Evolutionary conservation across 2,329 filamentous ascomycete genomes (phyloP).

Genomic region (Calonectria pseudoreteaudii): DNA sequence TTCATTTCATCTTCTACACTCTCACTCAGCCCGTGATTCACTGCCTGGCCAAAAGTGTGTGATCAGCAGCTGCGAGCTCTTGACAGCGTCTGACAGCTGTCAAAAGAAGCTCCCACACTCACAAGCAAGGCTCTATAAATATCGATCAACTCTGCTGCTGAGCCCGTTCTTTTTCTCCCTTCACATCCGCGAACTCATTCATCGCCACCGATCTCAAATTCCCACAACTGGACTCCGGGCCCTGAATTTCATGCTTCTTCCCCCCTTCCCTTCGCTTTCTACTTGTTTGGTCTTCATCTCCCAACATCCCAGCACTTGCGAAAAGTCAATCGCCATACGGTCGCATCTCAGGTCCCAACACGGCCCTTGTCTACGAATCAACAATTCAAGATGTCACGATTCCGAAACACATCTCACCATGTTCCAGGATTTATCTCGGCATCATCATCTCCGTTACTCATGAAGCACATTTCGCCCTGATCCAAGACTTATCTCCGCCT

Average conservation of each 20-base stretch:
- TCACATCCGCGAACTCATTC: neutral
- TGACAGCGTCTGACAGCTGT: neutral
- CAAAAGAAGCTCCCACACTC: neutral
- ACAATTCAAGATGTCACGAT: neutral
- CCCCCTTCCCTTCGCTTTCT: neutral
- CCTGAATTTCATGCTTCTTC: neutral
- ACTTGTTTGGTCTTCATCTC: neutral
- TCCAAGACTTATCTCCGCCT: too few species aligned
- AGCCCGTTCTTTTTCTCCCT: neutral
- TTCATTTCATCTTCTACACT: slow-evolving; percentile 1
- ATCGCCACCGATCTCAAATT: neutral
- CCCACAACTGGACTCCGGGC: neutral
- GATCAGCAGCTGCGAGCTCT: neutral
- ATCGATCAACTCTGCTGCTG: neutral
- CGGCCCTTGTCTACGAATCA: neutral
- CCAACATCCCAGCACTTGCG: neutral
- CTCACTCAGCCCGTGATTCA: neutral
- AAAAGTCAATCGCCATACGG: neutral
- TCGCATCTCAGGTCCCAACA: neutral
- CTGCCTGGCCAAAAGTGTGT: slow-evolving; percentile 1
- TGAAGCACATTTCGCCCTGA: too few species aligned
- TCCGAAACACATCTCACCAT: neutral
- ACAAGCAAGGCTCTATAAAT: neutral
- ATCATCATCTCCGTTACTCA: neutral
- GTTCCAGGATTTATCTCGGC: neutral